These are phyloP conservation scores for Melastoma malabathricum DNA, from an alignment of 345 rosid genomes.

Conservation along the genomic window DNA sequence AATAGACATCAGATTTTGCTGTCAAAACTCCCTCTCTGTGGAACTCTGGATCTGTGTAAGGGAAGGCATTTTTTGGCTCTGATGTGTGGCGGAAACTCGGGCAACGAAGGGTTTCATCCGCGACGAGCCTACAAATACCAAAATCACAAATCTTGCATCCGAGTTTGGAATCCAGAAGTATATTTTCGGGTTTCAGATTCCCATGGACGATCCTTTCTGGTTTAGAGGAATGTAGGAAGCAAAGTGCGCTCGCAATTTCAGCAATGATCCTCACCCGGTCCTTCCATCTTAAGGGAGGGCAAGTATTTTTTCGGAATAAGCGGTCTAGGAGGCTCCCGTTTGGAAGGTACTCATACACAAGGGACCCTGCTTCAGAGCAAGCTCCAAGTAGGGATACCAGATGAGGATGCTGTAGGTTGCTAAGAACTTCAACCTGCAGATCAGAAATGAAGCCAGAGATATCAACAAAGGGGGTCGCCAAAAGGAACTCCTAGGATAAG, in stretches of 20 bases:
- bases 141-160: slow-evolving; percentile 64
- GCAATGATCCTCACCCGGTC: slow-evolving; percentile 36
- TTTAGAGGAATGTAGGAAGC: slow-evolving; percentile 61
- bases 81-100: slow-evolving; percentile 25
- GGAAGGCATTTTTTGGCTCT: slow-evolving; percentile 42
- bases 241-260: slow-evolving; percentile 57
- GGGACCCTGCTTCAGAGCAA: slow-evolving; percentile 61
- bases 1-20: slow-evolving; percentile 48
- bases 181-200: slow-evolving; percentile 57
- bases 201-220: slow-evolving; percentile 66
- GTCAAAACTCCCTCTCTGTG: slow-evolving; percentile 40
- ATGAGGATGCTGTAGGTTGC: slow-evolving; percentile 62
- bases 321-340: slow-evolving; percentile 53
- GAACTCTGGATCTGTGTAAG: slow-evolving; percentile 56
- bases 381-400: slow-evolving; percentile 58
- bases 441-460: background rate
- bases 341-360: slow-evolving; percentile 50
- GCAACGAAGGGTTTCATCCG: slow-evolving; percentile 24
- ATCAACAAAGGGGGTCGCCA: background rate
- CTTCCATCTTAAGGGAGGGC: slow-evolving; percentile 45
- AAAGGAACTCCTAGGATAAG: too few species aligned
- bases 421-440: slow-evolving; percentile 47
- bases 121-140: slow-evolving; percentile 44
- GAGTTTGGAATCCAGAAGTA: slow-evolving; percentile 50
- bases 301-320: slow-evolving; percentile 34